These are phyloP conservation scores for Antitrichia curtipendula DNA, from an alignment of 225 moss, liverwort and hornwort species.

Conservation along the genomic window DNA sequence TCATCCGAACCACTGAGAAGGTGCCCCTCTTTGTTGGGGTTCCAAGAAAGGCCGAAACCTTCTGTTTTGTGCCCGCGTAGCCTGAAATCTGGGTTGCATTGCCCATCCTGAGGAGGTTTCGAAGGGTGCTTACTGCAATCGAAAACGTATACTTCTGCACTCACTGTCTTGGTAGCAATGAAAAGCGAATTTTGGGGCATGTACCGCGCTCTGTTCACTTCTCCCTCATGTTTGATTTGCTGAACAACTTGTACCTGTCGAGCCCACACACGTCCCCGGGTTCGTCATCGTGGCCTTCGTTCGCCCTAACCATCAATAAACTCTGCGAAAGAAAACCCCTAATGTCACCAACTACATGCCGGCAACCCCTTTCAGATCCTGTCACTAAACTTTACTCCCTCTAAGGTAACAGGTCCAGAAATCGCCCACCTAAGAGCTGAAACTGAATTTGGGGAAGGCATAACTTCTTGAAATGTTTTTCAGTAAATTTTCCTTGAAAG, in stretches of 20 bases:
- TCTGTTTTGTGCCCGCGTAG: constrained; percentile 64
- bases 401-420: too few species aligned
- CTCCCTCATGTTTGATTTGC: constrained; percentile 81
- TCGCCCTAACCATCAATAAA: not conserved
- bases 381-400: not conserved
- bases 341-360: not conserved
- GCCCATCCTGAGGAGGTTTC: constrained; percentile 81
- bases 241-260: constrained; percentile 68
- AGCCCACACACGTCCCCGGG: not conserved
- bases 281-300: not conserved
- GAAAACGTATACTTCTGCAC: constrained; percentile 81
- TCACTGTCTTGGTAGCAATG: constrained; percentile 82
- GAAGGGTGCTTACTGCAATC: constrained; percentile 90
- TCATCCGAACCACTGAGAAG: constrained; percentile 83
- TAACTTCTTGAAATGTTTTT: too few species aligned
- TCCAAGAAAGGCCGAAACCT: constrained; percentile 84
- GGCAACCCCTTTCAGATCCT: not conserved
- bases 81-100: constrained; percentile 69
- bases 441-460: too few species aligned
- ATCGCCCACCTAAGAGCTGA: too few species aligned
- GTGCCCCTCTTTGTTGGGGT: constrained; percentile 52
- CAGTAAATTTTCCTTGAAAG: too few species aligned
- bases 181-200: constrained; percentile 79
- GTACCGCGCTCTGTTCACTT: too few species aligned
- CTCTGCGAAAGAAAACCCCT: not conserved